Evolutionary conservation across 2,329 filamentous ascomycete species (phyloP), one percentile per base, ranked within the genome.

Genomic region (Acephala macrosclerotiorum): DNA sequence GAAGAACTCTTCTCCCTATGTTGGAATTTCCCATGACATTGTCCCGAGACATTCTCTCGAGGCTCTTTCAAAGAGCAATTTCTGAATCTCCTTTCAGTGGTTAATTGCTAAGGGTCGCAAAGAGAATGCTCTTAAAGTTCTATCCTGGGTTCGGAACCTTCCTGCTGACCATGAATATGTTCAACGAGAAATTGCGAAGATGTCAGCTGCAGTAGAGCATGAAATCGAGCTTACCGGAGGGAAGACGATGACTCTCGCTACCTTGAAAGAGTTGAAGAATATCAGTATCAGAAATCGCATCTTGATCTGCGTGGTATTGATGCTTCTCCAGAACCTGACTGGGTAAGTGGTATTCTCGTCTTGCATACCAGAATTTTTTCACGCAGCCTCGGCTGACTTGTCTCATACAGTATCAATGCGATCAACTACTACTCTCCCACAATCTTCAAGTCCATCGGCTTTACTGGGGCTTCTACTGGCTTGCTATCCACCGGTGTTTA

Each of bases 401-500:
- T 33, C 4, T 51, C 7, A 20, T 51, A 4, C 20, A 20, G 47
- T 51, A 20, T 20, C 3, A 51, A 51, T 22, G 47, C 47, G 5
- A 51, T 51, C 47, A 51, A 12, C 12, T 20, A 51, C 9, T 51
- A 51, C 47, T 51, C 47, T 20, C 47, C 47, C 22, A 51, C 47
- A 2, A 51, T 51, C n/a, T 51, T 51, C 25, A 20, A 20, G 47
- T 51, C 12, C n/a, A 12, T 51, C 20, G 47, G 47, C 5, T 18
- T 51, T 14, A 20, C 20, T 20, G 47, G 47, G 3, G 22, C 47
- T 20, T 12, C 12, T 4, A 20, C 47, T 14, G 20, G 20, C 18
- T 51, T 51, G 9, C 25, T 51, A 20, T 6, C 47, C 25, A 51
- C 47, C 12, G 47, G 47, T 12, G 20, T 51, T 14, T 51, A 51